phyloP scores from a whole-genome alignment of 169 alveolate genomes.

The Plasmodium yoelii region DNA sequence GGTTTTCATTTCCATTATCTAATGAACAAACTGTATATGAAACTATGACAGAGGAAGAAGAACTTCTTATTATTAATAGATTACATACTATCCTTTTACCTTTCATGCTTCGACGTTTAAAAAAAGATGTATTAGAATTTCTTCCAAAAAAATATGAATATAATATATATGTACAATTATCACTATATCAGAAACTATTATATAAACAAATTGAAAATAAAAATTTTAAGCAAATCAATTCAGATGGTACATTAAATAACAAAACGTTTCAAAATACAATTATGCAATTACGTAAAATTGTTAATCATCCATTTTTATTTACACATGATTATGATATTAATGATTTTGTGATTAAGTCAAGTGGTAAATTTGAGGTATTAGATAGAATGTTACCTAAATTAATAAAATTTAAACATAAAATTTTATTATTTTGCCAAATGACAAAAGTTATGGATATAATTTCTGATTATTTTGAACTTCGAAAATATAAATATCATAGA shows the following conservation, averaged over 20 bases:
- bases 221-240: slow-evolving; percentile 80
- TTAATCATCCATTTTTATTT: slow-evolving; percentile 97
- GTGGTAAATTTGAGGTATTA: slow-evolving; percentile 93
- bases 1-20: slow-evolving; percentile 89
- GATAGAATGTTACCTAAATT: slow-evolving; percentile 89
- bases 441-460: slow-evolving; percentile 95
- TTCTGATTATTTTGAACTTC: slow-evolving; percentile 94
- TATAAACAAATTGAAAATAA: slow-evolving; percentile 92
- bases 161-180: slow-evolving; percentile 91
- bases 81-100: slow-evolving; percentile 97
- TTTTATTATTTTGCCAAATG: slow-evolving; percentile 94
- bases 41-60: slow-evolving; percentile 52
- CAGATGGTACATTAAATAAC: slow-evolving; percentile 63
- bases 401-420: slow-evolving; percentile 86
- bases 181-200: slow-evolving; percentile 94
- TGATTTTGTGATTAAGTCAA: slow-evolving; percentile 90
- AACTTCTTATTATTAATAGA: slow-evolving; percentile 86
- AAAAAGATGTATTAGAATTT: slow-evolving; percentile 97
- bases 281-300: slow-evolving; percentile 98
- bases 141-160: slow-evolving; percentile 96
- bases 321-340: slow-evolving; percentile 92
- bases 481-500: slow-evolving; percentile 94
- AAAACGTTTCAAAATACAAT: slow-evolving; percentile 89
- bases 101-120: slow-evolving; percentile 98
- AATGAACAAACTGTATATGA: slow-evolving; percentile 43